These are phyloP conservation scores for Alternaria sp. DNA, from an alignment of 2,329 filamentous ascomycete species.

Conservation along the genomic window DNA sequence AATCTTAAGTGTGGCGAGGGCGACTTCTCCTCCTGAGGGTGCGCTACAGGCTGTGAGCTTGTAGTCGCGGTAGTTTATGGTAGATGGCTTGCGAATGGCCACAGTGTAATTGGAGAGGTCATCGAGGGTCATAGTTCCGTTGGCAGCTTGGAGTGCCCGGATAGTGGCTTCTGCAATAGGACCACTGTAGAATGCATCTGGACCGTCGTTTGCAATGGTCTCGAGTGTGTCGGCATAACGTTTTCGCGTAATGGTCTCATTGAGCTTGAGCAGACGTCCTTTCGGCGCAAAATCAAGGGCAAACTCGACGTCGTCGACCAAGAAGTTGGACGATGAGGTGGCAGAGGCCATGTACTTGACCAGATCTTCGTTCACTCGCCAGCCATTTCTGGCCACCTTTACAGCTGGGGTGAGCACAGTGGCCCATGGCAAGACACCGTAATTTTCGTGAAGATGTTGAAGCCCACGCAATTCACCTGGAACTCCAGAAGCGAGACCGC, in stretches of 20 bases:
- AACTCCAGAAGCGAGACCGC: conserved; percentile 74
- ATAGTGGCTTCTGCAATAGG: conserved; percentile 79
- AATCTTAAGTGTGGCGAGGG: conserved; percentile 79
- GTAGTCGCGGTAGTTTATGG: conserved; percentile 68
- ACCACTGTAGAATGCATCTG: conserved; percentile 78
- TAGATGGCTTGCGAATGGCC: conserved; percentile 68
- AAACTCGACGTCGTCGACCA: conserved; percentile 79
- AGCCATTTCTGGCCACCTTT: conserved; percentile 66
- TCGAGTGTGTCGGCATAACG: conserved; percentile 84
- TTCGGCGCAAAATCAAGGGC: conserved; percentile 89
- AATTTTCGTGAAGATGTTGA: conserved; percentile 77
- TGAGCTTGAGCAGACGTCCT: conserved; percentile 74
- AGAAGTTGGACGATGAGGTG: conserved; percentile 67
- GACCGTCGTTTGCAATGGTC: conserved; percentile 75
- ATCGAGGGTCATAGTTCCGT: conserved; percentile 85
- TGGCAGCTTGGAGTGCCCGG: conserved; percentile 69
- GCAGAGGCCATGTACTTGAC: conserved; percentile 73
- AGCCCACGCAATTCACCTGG: conserved; percentile 82
- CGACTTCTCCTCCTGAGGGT: conserved; percentile 81
- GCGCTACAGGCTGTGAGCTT: conserved; percentile 75
- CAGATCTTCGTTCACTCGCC: conserved; percentile 76
- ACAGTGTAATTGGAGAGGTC: conserved; percentile 80
- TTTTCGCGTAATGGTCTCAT: conserved; percentile 81
- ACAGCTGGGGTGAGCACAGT: conserved; percentile 78
- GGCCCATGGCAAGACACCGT: conserved; percentile 66